Base-by-base conservation (phyloP, 176 grass and related monocot species). In the Miscanthus lutarioriparius region DNA sequence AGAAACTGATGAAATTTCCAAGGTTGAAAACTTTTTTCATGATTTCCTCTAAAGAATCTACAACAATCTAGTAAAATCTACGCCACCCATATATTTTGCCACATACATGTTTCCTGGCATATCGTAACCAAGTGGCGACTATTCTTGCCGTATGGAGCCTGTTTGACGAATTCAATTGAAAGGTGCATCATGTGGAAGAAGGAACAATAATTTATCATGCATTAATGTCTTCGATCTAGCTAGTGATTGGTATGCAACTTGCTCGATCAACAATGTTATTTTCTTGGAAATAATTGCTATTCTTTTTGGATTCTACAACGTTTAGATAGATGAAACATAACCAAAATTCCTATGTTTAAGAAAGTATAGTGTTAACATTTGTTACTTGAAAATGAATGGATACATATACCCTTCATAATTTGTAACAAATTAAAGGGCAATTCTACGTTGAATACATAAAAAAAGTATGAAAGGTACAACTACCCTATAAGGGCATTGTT, bases 171-270 rank as follows among this genome's bases (percentile, higher is more conserved):
- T 90, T 90, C 80, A 90, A 92, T 90, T 90, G 90, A 88, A 94
- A 92, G 90, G 79, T 68, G 69, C 87, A 80, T 88, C 45, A 87
- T 85, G 74, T 89, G 84, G 81, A 88, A 83, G 82, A 90, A 94
- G 83, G 58, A 89, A 81, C 73, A 75, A 76, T 14, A 85, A 86
- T 85, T 90, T 77, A 80, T 80, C 85, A 43, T 88, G 43, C 81
- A 94, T 94, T 92, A 94, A 94, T 94, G 87, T 78, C 69, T 92
- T 76, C 17, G 9, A 88, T 85, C 74, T 90, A 87, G 81, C 39
- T 84, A 75, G 49, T 7, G 20, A 83, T 87, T 72, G n/a, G 70
- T 67, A 86, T 36, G 36, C 83, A 86, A 89, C 41, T 82, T 89
- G 68, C 63, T 38, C 6, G 7, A 44, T 78, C 32, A 81, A 43